Evolutionary conservation across 2,329 filamentous ascomycete genomes (phyloP), one percentile per base, ranked within the genome.

Genomic region (Aspergillus eucalypticola): DNA sequence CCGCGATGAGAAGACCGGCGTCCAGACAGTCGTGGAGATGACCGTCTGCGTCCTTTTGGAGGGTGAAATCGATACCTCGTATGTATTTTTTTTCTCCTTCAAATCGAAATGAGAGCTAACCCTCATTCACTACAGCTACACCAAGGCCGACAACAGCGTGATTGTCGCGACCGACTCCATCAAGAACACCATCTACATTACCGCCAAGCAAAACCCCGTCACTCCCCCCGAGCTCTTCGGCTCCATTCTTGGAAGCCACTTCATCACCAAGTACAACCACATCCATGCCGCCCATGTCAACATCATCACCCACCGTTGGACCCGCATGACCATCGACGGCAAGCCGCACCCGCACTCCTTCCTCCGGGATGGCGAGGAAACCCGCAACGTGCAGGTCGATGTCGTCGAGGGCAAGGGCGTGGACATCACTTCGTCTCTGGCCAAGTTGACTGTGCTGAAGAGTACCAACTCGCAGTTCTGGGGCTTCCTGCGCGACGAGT

Each of bases 121-220:
- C 39, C 23, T 39, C 50, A n/a, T n/a, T 50, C 29, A 25, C 27
- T 25, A 60, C 62, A 96, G 91, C 66, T 99, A 96, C 84, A 99
- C 94, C 63, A 78, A 86, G 73, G 94, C 92, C 69, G 93, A 99
- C 82, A 99, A 99, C 84, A 90, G 89, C 71, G 91, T 96, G 66
- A 87, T 99, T 60, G 94, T 99, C 62, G 92, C 95, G 65, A 99
- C 95, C 62, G 95, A 99, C 79, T 94, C 92, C 25, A 96, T 98
- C 81, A 99, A 99, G 83, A 96, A 99, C 81, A 98, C 90, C 70
- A 88, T 91, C 74, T 96, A 95, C 83, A 92, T 99, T 80, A 89
- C 91, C 73, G 94, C 95, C 73, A 97, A 96, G 82, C 89, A 96
- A 79, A 84, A 96, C 81, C 91, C 93, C 35, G 90, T 99, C 69